A percentile compares a stretch with the other conserved stretches of the same genome.
Evolutionary conservation across 2,329 filamentous ascomycete species (phyloP).

Genomic region (Diaporthe longicolla): DNA sequence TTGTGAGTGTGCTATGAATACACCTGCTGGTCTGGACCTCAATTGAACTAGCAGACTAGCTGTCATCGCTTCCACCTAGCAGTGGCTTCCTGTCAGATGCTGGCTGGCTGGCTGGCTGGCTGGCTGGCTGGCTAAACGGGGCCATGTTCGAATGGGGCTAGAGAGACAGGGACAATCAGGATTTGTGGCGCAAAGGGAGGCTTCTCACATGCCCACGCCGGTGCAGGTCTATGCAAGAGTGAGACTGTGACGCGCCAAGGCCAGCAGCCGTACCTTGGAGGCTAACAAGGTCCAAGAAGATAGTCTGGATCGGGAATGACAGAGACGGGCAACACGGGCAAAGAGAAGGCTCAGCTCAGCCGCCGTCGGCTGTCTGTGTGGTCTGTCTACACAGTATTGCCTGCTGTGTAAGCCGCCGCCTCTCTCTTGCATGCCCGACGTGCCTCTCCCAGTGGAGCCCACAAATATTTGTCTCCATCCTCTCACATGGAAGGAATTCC

Average conservation of each 20-base stretch:
- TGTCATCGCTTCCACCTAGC: background rate
- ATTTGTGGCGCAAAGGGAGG: slow-evolving; percentile 27
- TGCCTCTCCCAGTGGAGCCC: background rate
- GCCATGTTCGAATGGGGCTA: background rate
- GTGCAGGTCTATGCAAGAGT: background rate
- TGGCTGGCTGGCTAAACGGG: background rate
- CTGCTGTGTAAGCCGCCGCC: background rate
- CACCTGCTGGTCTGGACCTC: background rate
- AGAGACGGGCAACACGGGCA: background rate
- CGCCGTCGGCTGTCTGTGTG: background rate
- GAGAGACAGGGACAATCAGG: background rate
- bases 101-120: background rate
- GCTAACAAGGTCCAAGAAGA: background rate
- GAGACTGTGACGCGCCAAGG: slow-evolving; percentile 22
- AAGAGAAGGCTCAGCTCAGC: background rate
- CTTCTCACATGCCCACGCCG: slow-evolving; percentile 9
- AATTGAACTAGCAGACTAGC: no score
- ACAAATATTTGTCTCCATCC: background rate
- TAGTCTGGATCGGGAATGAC: background rate
- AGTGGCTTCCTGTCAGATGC: background rate
- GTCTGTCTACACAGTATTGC: no score
- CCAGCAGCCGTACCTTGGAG: slow-evolving; percentile 4
- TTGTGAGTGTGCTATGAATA: background rate
- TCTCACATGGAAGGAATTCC: background rate
- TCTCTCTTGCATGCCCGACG: background rate